Evolutionary conservation across 139 green algal species (phyloP), one percentile per base, ranked within the genome.

Genomic region (Chlamydomonas sp.): DNA sequence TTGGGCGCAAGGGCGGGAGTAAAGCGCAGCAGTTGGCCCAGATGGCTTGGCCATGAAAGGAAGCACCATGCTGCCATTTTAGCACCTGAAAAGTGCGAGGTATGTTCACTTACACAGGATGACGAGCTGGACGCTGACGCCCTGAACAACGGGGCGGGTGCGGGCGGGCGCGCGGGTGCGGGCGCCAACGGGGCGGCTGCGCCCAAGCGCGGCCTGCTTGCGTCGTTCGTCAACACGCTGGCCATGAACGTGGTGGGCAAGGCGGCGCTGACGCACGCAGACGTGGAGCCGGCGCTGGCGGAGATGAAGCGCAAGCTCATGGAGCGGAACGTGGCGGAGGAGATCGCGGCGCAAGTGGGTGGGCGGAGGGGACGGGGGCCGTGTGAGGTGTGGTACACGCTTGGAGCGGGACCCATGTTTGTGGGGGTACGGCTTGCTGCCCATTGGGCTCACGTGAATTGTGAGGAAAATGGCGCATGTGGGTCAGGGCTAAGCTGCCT

Each of bases 271-370:
- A 95, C 91, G 0, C 87, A 84, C 1, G 92, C 94, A 61, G 98
- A 99, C 91, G 91, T 99, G 73, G 91, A 91, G 64, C 95, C 96
- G 10, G 95, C 96, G 31, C 92, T 99, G 74, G 92, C 92, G 31
- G 93, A 94, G 49, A 96, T 99, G 89, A 99, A 99, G 92, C 88
- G 91, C 75, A 97, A 96, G 89, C 95, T 99, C 7, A 98, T 99
- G 96, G 96, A 98, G 88, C 95, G 97, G 68, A 99, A 99, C 90
- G 98, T 99, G 78, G 98, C 98, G 17, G 95, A 99, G 91, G 96
- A 97, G 85, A 99, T 99, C 83, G 98, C 98, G 6, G 91, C 94
- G 63, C 83, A 87, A 63, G 83, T 87, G 71, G 1, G 81, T 0
- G 57, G 17, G 77, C 3, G 68, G 10, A 9, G 68, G 17, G 9